Conservation (phyloP, 2,329 filamentous ascomycete species). For the Thelonectria olida region DNA sequence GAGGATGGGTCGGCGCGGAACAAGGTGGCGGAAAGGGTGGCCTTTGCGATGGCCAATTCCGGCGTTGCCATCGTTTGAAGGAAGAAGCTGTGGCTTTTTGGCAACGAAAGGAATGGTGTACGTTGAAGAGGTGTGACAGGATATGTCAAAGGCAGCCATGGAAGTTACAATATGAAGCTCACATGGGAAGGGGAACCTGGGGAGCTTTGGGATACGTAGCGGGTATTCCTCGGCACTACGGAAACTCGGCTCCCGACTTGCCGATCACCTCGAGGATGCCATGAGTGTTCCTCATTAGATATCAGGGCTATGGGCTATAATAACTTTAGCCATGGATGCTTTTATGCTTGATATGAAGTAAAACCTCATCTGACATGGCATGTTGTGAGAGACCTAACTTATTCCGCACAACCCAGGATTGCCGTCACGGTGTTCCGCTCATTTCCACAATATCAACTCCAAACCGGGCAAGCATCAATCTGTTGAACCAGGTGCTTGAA, state of each 20-base stretch:
- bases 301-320: too few relatives aligned
- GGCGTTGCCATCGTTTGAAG: slow-evolving; percentile 67
- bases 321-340: too few relatives aligned
- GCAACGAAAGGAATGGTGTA: neutral
- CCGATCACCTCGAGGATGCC: neutral
- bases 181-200: neutral
- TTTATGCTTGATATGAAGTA: too few relatives aligned
- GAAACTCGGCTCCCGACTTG: neutral
- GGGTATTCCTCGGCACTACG: neutral
- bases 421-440: too few relatives aligned
- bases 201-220: too few relatives aligned
- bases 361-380: too few relatives aligned
- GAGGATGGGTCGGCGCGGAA: slow-evolving; percentile 78
- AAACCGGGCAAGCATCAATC: too few relatives aligned
- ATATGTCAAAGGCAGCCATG: too few relatives aligned
- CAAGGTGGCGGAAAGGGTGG: slow-evolving; percentile 77
- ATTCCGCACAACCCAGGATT: too few relatives aligned
- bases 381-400: too few relatives aligned
- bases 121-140: neutral
- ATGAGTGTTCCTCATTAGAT: neutral
- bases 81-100: neutral
- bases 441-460: too few relatives aligned
- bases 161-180: neutral
- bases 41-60: slow-evolving; percentile 80
- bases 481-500: too few relatives aligned